Evolutionary conservation across 2,329 filamentous ascomycete genomes (phyloP), one percentile per base, ranked within the genome.

Genomic region (Zymoseptoria crescenta): DNA sequence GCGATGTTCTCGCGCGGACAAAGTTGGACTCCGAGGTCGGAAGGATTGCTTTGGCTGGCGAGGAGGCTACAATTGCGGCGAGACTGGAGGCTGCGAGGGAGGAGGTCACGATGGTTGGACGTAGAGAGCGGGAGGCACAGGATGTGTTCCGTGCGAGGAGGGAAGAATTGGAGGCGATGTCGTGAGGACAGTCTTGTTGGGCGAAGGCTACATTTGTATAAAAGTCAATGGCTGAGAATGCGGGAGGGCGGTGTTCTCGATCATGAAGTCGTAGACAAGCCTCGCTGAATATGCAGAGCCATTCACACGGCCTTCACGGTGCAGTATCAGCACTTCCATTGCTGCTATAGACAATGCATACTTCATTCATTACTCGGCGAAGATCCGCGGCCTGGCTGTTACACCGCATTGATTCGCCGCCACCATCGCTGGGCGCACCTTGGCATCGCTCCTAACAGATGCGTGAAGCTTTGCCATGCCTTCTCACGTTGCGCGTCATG

Each of bases 61-160:
- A 99, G 73, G 85, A 93, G 62, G 86, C 86, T 4, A 89, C 88
- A 0, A 81, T 96, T 59, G 79, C 80, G 52, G 81, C 85, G 57
- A 81, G 94, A 29, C 76, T 97, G 56, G 88, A 88, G 65, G 80
- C 81, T 9, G 76, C 96, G 59, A 83, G 91, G 55, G 87, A 89
- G n/a, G 91, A 96, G 73, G 91, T 96, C 21, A 82, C 80, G 6
- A 89, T 89, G 67, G 83, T 97, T 8, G 89, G 85, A 66, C 84
- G 84, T 67, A 81, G 93, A 63, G 93, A 97, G 77, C 81, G 92
- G 59, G 91, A 96, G 75, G 91, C 91, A 6, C 94, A 99, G 75
- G 91, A 96, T 64, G 73, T 87, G 68, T 99, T 94, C 72, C 83
- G 89, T 67, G 78, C 77, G 64, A 83, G 85, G 60, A 90, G 83